Evolutionary conservation across 2,329 filamentous ascomycete genomes (phyloP).

Genomic region (Cercospora zeina): DNA sequence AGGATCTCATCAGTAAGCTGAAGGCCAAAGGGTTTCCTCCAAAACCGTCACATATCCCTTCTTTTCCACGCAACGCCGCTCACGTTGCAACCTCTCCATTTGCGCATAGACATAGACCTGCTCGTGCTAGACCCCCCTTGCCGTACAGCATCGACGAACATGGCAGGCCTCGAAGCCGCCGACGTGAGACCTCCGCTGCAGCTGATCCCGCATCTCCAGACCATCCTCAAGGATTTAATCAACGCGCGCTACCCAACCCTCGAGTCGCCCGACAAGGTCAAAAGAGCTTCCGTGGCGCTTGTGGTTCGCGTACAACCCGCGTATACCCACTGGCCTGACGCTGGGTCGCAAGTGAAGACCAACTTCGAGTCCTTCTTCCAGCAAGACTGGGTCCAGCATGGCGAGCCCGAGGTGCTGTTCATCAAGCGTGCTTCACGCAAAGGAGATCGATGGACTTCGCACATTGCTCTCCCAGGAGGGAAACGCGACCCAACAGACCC

Average conservation of each 20-base stretch:
- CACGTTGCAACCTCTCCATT: neutral
- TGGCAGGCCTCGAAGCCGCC: constrained; percentile 14
- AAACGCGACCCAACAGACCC: constrained; percentile 65
- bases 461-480: constrained; percentile 68
- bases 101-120: neutral
- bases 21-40: neutral
- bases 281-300: constrained; percentile 66
- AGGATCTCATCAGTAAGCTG: constrained; percentile 1
- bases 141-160: neutral
- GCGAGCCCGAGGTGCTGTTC: constrained; percentile 68
- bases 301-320: constrained; percentile 63
- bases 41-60: neutral
- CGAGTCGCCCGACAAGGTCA: constrained; percentile 53
- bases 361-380: constrained; percentile 59
- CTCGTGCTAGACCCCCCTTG: neutral
- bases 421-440: constrained; percentile 67
- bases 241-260: constrained; percentile 53
- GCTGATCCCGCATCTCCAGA: constrained; percentile 45
- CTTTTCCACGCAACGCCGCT: neutral
- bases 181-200: constrained; percentile 11
- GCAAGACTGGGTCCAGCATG: constrained; percentile 65
- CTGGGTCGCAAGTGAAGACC: constrained; percentile 27
- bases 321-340: constrained; percentile 54
- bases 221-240: constrained; percentile 47
- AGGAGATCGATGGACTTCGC: constrained; percentile 68